Evolutionary conservation across 345 rosid species (phyloP), one percentile per base, ranked within the genome.

Genomic region (Isatis tinctoria): DNA sequence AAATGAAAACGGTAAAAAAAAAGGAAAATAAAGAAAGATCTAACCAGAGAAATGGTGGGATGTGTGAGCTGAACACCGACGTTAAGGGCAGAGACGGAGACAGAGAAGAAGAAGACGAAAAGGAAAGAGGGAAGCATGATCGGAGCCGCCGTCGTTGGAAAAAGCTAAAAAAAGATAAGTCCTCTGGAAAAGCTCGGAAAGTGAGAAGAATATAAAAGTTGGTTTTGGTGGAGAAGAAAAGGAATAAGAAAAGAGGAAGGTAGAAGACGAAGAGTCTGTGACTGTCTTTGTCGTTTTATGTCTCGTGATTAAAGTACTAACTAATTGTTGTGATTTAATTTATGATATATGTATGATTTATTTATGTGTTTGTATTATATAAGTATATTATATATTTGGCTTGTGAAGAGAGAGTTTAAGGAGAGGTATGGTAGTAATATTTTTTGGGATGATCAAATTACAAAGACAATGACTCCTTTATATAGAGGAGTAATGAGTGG

Each of bases 21-120:
- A 49, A 20, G 9, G 9, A 9, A 5, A 43, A 44, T 1, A 48
- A 48, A 53, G 35, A 53, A 53, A 5, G 3, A n/a, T 41, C 87
- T 47, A 18, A 88, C 96, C 86, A 91, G 57, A 37, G 87, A 57
- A 27, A 91, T n/a, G 3, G 83, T 35, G 9, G 88, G 72, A 82
- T 78, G 72, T 6, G 81, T 36, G 30, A 84, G 33, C 74, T 89
- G 96, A 58, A 89, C 80, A 18, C 97, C 96, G 56, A 93, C 54
- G 83, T 87, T 87, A 69, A 93, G 94, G 6, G 87, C 86, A 7
- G 67, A 61, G 44, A 80, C 81, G 13, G 86, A 48, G 68, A 79
- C 22, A 59, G 67, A 75, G 43, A 74, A 74, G 47, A 72, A 68
- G 22, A 73, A 70, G 14, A 76, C 20, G 69, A 69, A 43, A 51